Evolutionary conservation across 306 rosid genomes (phyloP), one percentile per base, ranked within the genome.

Genomic region (Sicyos edulis): DNA sequence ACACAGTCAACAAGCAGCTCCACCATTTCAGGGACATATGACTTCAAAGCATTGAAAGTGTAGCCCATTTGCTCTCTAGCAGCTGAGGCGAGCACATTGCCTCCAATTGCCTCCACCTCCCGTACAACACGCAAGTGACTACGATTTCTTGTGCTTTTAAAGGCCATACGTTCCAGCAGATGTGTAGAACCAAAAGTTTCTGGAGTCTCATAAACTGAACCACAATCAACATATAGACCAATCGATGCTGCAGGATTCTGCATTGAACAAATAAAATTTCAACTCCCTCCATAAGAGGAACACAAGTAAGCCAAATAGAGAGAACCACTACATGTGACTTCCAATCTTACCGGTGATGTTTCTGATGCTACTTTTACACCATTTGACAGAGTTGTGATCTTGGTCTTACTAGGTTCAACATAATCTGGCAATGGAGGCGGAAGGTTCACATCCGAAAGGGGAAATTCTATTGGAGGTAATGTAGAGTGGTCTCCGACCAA

Each of bases 11-110:
- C 75, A 67, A 92, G 98, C 22, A 92, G 86, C 84, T 92, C 98
- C 50, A 88, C 96, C 96, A 90, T 92, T 82, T 88, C 88, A 67
- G 96, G 98, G 85, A 84, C 84, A 83, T 90, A 76, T 2, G 96
- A 87, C 86, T 90, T 93, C 79, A 93, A 80, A 75, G 95, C 90
- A 86, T 85, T 91, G 82, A 81, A 87, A 37, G 96, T 86, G 80
- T 93, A 93, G 79, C 91, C 85, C 96, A 93, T 93, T 87, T 87
- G 98, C 81, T 93, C 98, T 75, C 91, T 81, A 71, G 93, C 87
- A 81, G 96, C 91, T 0, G 93, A 93, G 19, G 96, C 96, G 50
- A 85, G 93, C 75, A 90, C 88, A 72, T 73, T 84, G 60, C 98
- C 96, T 78, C 98, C 96, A 79, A 93, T 86, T 17, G 96, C 98